phyloP scores from a whole-genome alignment of 2,329 filamentous ascomycete genomes.

The Coniochaeta prunicola region DNA sequence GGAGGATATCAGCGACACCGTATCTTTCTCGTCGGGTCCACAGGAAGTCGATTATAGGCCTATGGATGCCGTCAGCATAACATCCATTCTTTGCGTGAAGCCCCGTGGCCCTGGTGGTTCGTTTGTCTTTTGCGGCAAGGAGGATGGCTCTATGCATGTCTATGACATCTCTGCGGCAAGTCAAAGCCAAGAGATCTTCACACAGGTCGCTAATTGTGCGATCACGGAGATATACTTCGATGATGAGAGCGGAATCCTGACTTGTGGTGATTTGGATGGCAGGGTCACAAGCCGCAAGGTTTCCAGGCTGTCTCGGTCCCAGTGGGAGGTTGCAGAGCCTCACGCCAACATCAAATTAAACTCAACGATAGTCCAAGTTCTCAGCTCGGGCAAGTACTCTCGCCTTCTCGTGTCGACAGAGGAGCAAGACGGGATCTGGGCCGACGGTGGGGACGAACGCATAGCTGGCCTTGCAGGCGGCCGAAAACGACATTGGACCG shows the following conservation, averaged over 20 bases:
- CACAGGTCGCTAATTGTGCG: background rate
- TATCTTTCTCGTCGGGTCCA: constrained; percentile 4
- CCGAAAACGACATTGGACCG: background rate
- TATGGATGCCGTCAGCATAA: constrained; percentile 6
- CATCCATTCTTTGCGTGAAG: constrained; percentile 8
- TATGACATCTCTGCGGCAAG: constrained; percentile 10
- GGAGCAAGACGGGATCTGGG: constrained; percentile 9
- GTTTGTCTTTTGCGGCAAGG: constrained; percentile 12
- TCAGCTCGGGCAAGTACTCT: constrained; percentile 7
- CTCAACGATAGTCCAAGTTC: constrained; percentile 5
- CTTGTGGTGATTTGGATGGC: constrained; percentile 8
- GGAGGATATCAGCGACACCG: constrained; percentile 10
- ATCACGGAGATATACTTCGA: constrained; percentile 12
- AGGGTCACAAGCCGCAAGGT: constrained; percentile 9
- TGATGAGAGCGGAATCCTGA: constrained; percentile 6
- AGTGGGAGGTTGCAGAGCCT: constrained; percentile 3
- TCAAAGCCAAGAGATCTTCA: constrained; percentile 10
- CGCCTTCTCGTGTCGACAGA: constrained; percentile 9
- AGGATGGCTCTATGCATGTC: constrained; percentile 13
- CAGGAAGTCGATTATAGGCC: constrained; percentile 7
- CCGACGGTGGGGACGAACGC: background rate
- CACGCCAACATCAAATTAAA: background rate
- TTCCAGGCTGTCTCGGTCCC: background rate
- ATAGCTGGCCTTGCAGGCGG: background rate
- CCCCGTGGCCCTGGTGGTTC: background rate